Evolutionary conservation across 306 rosid species (phyloP).

Genomic region (Sphenostylis stenocarpa): DNA sequence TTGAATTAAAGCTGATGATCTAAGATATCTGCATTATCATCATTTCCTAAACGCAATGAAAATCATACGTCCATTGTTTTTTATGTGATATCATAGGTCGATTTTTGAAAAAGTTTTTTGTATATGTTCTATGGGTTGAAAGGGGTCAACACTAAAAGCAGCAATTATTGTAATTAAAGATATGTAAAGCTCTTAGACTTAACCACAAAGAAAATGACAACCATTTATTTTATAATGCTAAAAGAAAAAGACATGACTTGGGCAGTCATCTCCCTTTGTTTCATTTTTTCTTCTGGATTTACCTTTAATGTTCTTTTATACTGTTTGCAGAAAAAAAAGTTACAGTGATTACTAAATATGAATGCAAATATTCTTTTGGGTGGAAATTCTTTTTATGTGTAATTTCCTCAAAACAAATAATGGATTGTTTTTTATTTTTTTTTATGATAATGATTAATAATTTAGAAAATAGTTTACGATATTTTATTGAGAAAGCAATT

Average conservation of each 20-base stretch:
- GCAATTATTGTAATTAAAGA: conserved; percentile 31
- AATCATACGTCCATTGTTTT: conserved; percentile 9
- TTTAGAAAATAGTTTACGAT: no score
- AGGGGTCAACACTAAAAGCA: conserved; percentile 39
- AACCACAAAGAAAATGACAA: conserved; percentile 26
- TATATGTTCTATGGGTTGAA: conserved; percentile 22
- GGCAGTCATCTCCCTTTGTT: background rate
- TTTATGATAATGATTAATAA: no score
- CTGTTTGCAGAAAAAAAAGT: background rate
- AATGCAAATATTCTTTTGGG: no score
- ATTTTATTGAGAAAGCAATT: no score
- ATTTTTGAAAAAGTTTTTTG: conserved; percentile 2
- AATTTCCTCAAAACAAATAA: no score
- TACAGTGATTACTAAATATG: background rate
- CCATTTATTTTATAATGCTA: conserved; percentile 16
- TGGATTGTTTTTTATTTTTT: no score
- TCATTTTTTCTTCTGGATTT: background rate
- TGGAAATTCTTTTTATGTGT: no score
- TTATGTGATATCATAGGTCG: background rate
- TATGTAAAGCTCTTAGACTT: conserved; percentile 24
- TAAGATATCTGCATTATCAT: conserved; percentile 31
- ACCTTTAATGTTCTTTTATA: background rate
- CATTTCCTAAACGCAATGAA: conserved; percentile 25
- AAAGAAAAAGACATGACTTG: conserved; percentile 5
- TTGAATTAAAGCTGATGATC: conserved; percentile 24